Percentiles rank a stretch among this genome's conserved stretches.
Conservation (phyloP, 2,329 filamentous ascomycete genomes). For the Coleophoma eucalyptorum region DNA sequence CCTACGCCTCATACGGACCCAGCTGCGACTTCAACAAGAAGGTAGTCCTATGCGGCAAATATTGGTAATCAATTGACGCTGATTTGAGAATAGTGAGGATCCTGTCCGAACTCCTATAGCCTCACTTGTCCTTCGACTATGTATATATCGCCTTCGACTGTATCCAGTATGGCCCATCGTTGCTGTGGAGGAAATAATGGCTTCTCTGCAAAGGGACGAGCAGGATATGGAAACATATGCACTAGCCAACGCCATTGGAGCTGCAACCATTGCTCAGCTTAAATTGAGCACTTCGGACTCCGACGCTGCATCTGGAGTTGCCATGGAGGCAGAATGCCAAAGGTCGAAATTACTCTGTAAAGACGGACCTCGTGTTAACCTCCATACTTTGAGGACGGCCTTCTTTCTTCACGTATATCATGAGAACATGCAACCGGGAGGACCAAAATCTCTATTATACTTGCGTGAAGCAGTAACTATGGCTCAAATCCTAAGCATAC, state of each 20-base stretch:
- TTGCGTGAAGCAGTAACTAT: slow-evolving; percentile 47
- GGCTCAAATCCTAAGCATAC: slow-evolving; percentile 44
- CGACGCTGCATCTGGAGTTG: slow-evolving; percentile 27
- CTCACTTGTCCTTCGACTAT: slow-evolving; percentile 14
- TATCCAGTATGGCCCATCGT: slow-evolving; percentile 50
- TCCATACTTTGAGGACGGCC: slow-evolving; percentile 40
- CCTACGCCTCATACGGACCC: background rate
- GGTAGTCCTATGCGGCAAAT: no score
- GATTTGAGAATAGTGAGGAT: background rate
- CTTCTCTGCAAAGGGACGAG: slow-evolving; percentile 29
- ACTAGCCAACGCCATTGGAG: slow-evolving; percentile 41
- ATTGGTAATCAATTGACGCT: background rate
- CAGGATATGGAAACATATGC: slow-evolving; percentile 31
- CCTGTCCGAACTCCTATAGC: slow-evolving; percentile 9
- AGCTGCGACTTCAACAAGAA: background rate
- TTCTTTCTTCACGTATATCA: slow-evolving; percentile 50
- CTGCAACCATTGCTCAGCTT: slow-evolving; percentile 45
- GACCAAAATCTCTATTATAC: slow-evolving; percentile 41
- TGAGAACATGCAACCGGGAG: slow-evolving; percentile 43
- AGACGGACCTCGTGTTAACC: slow-evolving; percentile 25
- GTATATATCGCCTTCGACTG: slow-evolving; percentile 40
- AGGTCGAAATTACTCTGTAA: slow-evolving; percentile 24
- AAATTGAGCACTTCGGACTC: slow-evolving; percentile 31
- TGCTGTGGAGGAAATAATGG: slow-evolving; percentile 37
- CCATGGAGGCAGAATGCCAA: slow-evolving; percentile 33